Conservation (phyloP, 2,329 filamentous ascomycete genomes). For the Orbilia ellipsospora region DNA sequence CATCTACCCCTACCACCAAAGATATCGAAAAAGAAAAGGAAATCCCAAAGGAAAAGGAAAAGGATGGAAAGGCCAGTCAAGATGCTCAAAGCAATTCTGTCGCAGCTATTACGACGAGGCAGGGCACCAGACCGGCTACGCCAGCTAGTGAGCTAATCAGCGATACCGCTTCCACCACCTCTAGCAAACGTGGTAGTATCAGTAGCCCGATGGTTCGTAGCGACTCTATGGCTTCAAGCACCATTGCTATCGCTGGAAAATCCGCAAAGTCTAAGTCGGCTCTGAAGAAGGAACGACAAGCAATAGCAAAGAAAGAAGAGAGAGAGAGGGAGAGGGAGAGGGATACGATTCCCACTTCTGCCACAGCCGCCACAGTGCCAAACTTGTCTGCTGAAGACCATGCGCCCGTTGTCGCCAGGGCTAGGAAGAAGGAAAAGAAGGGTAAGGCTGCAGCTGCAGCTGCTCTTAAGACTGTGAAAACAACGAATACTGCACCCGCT, state of each 20-base stretch:
- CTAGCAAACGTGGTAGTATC: slow-evolving; percentile 53
- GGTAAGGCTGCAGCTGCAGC: slow-evolving; percentile 56
- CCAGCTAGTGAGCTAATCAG: slow-evolving; percentile 55
- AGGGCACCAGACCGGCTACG: slow-evolving; percentile 46
- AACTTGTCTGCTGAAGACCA: slow-evolving; percentile 65
- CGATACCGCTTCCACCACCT: slow-evolving; percentile 56
- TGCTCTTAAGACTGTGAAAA: slow-evolving; percentile 22
- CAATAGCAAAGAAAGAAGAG: slow-evolving; percentile 65
- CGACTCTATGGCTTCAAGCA: slow-evolving; percentile 46
- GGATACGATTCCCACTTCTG: too few species aligned
- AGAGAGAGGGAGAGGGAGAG: slow-evolving; percentile 64
- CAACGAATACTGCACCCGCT: slow-evolving; percentile 29
- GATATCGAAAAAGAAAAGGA: slow-evolving; percentile 40
- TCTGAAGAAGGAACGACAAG: slow-evolving; percentile 72
- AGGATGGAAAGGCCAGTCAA: slow-evolving; percentile 16
- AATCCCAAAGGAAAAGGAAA: neutral
- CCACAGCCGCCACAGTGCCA: slow-evolving; percentile 66
- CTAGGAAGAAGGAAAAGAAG: slow-evolving; percentile 82
- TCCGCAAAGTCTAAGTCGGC: slow-evolving; percentile 59
- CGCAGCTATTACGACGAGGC: slow-evolving; percentile 25
- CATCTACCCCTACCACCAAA: slow-evolving; percentile 24
- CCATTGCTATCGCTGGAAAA: slow-evolving; percentile 45
- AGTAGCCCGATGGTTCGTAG: slow-evolving; percentile 54
- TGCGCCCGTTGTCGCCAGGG: slow-evolving; percentile 80
- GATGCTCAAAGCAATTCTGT: slow-evolving; percentile 13